Percentiles rank a stretch among this genome's conserved stretches.
These are phyloP conservation scores for Aegilops longissima DNA, from an alignment of 176 grass and related monocot genomes.

Conservation along the genomic window DNA sequence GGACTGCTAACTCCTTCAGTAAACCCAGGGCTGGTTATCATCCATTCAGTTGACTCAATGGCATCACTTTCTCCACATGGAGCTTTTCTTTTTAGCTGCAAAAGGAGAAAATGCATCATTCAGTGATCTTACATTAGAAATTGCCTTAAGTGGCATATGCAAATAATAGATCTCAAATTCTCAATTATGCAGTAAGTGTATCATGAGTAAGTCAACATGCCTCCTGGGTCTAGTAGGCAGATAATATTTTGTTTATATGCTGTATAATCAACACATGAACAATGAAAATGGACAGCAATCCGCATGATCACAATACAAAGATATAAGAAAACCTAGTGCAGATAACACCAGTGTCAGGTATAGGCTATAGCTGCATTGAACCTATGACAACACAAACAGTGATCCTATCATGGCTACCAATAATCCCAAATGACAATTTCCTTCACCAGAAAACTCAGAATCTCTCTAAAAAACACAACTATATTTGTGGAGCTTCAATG, in stretches of 20 bases:
- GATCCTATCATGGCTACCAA: neutral
- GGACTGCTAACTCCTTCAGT: constrained; percentile 50
- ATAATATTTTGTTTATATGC: constrained; percentile 6
- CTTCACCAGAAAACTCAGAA: constrained; percentile 23
- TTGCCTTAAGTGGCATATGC: neutral
- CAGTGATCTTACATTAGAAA: neutral
- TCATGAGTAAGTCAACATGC: neutral
- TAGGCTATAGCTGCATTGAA: constrained; percentile 16
- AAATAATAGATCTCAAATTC: constrained; percentile 1
- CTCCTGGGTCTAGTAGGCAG: neutral
- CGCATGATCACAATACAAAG: neutral
- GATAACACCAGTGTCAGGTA: neutral
- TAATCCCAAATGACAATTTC: neutral
- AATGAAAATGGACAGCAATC: neutral
- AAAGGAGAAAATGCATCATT: constrained; percentile 18
- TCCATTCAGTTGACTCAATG: constrained; percentile 51
- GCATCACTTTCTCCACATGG: constrained; percentile 46
- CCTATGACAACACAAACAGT: neutral
- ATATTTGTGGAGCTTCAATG: neutral
- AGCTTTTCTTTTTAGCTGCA: constrained; percentile 68
- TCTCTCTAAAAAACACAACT: neutral
- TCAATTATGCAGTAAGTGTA: neutral
- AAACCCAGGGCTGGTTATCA: constrained; percentile 48
- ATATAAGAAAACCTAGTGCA: neutral
- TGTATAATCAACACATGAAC: constrained; percentile 17